These are phyloP conservation scores for Handroanthus guayacan DNA, from an alignment of 257 asterid species.

Conservation along the genomic window DNA sequence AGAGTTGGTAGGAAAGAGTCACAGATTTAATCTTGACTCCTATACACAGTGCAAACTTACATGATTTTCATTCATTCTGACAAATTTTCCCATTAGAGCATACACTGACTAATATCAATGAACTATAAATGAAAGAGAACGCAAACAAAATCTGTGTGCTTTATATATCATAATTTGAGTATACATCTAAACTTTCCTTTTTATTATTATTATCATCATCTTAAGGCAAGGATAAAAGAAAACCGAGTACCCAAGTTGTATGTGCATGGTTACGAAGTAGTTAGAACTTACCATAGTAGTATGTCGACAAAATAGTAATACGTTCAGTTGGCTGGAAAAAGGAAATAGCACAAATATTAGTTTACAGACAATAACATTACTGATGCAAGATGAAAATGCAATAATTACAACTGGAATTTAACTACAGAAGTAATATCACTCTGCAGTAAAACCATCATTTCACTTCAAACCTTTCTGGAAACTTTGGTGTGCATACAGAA, in stretches of 20 bases:
- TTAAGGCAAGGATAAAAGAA: conserved; percentile 2
- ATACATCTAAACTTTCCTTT: too few relatives aligned
- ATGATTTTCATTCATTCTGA: too few relatives aligned
- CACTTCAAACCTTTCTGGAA: conserved; percentile 26
- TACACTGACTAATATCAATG: too few relatives aligned
- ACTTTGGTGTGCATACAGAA: conserved; percentile 14
- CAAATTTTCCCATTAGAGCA: too few relatives aligned
- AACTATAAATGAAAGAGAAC: too few relatives aligned
- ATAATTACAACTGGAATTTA: not conserved
- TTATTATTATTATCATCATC: too few relatives aligned
- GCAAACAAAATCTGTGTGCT: too few relatives aligned
- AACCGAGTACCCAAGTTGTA: not conserved
- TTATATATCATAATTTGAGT: too few relatives aligned
- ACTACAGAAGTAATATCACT: not conserved
- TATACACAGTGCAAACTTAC: too few relatives aligned
- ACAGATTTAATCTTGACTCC: too few relatives aligned
- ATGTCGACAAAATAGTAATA: conserved; percentile 82
- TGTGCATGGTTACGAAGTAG: not conserved
- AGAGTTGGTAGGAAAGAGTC: too few relatives aligned
- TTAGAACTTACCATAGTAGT: conserved; percentile 80
- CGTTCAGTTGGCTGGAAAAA: conserved; percentile 91
- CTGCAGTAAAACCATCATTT: conserved; percentile 18
- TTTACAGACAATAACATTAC: conserved; percentile 24
- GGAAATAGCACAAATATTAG: conserved; percentile 28
- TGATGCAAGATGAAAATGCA: conserved; percentile 14